Evolutionary conservation across 108 stramenopile genomes (phyloP), one percentile per base, ranked within the genome.

Genomic region (Nitzschia palea): DNA sequence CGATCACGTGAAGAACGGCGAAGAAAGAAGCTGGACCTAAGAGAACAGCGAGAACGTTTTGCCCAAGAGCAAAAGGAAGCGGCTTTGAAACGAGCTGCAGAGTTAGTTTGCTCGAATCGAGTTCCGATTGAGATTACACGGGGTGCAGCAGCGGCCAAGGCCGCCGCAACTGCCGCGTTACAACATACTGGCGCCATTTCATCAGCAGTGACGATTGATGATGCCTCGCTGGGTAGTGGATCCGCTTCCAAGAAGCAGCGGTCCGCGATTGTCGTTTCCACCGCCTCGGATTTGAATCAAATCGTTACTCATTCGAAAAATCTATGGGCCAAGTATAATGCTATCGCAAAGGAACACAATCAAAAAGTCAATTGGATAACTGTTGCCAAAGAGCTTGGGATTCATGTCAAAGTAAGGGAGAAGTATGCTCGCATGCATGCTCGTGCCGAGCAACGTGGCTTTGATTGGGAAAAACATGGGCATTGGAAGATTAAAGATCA

Each of bases 401-500:
- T 91, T 55, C 86, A 91, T 59, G 90, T 91, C 48, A 91, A 91
- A 63, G 90, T 91, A 25, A 83, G 90, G 20, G 90, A 91, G 76
- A 91, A 91, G 73, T 91, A 91, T 76, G 80, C 85, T 5, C 72
- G 90, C 4, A 91, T 91, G 90, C 86, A 91, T 44, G 55, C 70
- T 36, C 81, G 90, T 32, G 90, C 87, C 30, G 80, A 81, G 47
- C 75, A 79, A 67, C 81, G 90, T 8, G 87, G 87, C 2, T 91
- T 91, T 72, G 90, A 91, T 67, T 91, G 70, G 65, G 43, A 65
- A 1, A 62, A 56, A 35, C 51, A 79, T 60, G 77, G 80, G 0
- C 62, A 86, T 32, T 83, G 67, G 71, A 86, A 86, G 44, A 79
- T 86, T 48, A 86, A 86, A 62, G 85, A 86, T 60, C 80, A 86